These are phyloP conservation scores for Trichoderma lentiforme DNA, from an alignment of 2,329 filamentous ascomycete species.

Conservation along the genomic window DNA sequence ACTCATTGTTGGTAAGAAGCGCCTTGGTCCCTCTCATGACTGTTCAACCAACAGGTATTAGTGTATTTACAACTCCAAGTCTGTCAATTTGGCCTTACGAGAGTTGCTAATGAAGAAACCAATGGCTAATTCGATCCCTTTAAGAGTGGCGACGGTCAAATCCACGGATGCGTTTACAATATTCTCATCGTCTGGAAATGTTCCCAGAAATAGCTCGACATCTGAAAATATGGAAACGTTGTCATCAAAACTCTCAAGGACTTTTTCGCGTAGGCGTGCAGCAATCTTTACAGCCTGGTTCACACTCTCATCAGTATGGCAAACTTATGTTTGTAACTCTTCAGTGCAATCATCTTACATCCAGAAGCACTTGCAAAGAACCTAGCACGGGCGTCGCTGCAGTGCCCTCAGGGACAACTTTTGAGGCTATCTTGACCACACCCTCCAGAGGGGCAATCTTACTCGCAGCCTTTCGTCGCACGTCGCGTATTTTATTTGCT, in stretches of 20 bases:
- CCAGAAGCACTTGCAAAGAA: background rate
- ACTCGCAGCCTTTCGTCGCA: background rate
- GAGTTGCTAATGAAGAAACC: conserved; percentile 1
- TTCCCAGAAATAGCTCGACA: background rate
- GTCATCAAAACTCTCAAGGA: background rate
- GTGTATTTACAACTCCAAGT: background rate
- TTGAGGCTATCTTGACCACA: background rate
- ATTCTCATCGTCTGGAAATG: background rate
- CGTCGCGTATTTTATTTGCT: background rate
- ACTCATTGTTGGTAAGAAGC: background rate
- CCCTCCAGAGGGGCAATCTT: background rate
- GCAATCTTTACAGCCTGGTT: background rate
- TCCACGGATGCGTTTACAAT: background rate
- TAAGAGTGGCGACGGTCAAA: background rate
- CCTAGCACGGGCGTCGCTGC: background rate
- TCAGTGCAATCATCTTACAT: background rate
- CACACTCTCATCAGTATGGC: background rate
- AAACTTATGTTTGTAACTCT: no score
- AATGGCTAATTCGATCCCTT: background rate
- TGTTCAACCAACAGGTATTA: background rate
- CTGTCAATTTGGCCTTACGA: background rate
- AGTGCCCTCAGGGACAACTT: background rate
- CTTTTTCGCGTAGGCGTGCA: background rate
- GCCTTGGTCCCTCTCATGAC: background rate
- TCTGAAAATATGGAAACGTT: background rate